phyloP scores from a whole-genome alignment of 208 protist species.

The Leishmania guyanensis region DNA sequence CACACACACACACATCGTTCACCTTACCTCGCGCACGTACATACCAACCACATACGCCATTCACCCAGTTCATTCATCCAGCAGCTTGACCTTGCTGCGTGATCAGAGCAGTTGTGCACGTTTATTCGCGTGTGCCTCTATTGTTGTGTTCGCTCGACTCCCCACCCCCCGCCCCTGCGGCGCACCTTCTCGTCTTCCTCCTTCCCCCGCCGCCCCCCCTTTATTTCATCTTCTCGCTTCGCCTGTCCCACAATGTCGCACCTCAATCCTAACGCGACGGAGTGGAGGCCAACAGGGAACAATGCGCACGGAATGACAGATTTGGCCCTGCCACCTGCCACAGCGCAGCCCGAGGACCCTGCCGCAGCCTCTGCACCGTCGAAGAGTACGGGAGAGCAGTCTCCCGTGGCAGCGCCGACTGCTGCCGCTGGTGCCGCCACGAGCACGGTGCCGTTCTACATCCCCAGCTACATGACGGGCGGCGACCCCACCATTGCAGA shows the following conservation, averaged over 20 bases:
- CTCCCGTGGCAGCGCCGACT: not conserved
- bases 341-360: conserved; percentile 18
- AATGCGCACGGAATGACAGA: conserved; percentile 36
- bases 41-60: not conserved
- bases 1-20: not conserved
- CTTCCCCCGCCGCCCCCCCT: too few relatives aligned
- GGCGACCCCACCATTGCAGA: conserved; percentile 24
- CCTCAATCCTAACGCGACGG: conserved; percentile 77
- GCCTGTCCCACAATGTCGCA: conserved; percentile 32
- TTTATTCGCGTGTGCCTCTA: not conserved
- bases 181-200: not conserved
- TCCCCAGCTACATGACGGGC: conserved; percentile 36
- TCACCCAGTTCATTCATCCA: not conserved
- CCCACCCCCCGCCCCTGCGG: not conserved
- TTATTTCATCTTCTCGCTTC: not conserved
- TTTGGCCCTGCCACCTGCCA: conserved; percentile 52
- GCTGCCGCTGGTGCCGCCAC: not conserved
- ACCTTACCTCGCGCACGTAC: not conserved
- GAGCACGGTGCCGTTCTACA: conserved; percentile 24
- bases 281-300: conserved; percentile 73
- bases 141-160: not conserved
- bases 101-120: not conserved
- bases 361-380: not conserved
- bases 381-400: not conserved
- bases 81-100: not conserved